Percentiles rank a stretch among this genome's conserved stretches.
These are phyloP conservation scores for Beauveria sp. DNA, from an alignment of 2,329 filamentous ascomycete species.

Conservation along the genomic window DNA sequence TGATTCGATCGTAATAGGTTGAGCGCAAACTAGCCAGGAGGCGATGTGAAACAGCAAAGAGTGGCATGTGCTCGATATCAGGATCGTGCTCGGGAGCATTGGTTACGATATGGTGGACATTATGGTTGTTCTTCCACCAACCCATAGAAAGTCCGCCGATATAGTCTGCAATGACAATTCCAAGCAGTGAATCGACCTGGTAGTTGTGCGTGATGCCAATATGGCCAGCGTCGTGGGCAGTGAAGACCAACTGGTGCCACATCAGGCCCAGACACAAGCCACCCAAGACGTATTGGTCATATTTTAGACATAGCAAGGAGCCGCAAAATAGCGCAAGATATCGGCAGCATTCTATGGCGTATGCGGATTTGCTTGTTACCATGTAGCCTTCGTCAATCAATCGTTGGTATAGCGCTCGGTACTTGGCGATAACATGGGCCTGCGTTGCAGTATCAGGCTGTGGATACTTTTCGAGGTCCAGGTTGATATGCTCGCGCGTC, in stretches of 20 bases:
- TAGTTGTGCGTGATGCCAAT: constrained; percentile 96
- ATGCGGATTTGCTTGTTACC: constrained; percentile 74
- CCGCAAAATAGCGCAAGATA: constrained; percentile 58
- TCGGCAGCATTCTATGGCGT: constrained; percentile 64
- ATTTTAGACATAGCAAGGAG: constrained; percentile 53
- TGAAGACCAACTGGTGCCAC: constrained; percentile 94
- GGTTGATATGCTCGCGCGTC: constrained; percentile 65
- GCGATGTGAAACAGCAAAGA: constrained; percentile 80
- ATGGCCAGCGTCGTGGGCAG: constrained; percentile 90
- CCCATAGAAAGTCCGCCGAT: constrained; percentile 82
- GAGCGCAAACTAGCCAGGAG: constrained; percentile 67
- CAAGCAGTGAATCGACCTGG: constrained; percentile 72
- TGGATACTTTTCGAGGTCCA: constrained; percentile 73
- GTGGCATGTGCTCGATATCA: constrained; percentile 85
- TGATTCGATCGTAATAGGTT: constrained; percentile 75
- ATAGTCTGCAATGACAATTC: constrained; percentile 84
- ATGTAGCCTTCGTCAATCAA: constrained; percentile 72
- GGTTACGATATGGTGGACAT: constrained; percentile 93
- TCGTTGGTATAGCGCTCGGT: constrained; percentile 65
- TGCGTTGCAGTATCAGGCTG: constrained; percentile 66
- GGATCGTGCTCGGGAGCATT: constrained; percentile 94
- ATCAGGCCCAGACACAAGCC: constrained; percentile 70
- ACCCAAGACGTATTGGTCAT: constrained; percentile 60
- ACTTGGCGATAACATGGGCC: constrained; percentile 67
- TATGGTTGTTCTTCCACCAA: constrained; percentile 97